Evolutionary conservation across 2,329 filamentous ascomycete genomes (phyloP), one percentile per base, ranked within the genome.

Genomic region (Diaporthe caulivora): DNA sequence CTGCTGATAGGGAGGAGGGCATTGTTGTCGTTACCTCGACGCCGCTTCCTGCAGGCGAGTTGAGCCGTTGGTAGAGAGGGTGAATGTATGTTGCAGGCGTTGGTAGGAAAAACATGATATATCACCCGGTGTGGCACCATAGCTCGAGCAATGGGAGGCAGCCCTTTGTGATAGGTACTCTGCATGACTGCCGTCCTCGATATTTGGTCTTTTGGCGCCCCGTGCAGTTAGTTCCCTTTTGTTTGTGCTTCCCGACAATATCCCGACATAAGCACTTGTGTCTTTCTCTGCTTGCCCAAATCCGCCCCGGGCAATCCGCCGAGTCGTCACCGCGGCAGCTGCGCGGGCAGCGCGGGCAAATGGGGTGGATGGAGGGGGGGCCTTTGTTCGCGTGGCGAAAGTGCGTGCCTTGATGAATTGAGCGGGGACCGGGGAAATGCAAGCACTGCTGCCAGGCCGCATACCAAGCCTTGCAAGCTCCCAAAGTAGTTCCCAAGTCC

Each of bases 371-470:
- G 9, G 9, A 5, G 5, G 34, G 34, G 34, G 34, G 13, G 11
- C 15, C 62, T 37, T 37, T 53, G 44, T 3, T 51, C 44, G 62
- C 62, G 62, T 65, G 62, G 62, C 62, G n/a, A 65, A 49, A n/a
- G 40, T 47, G 11, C 29, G 31, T 31, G 26, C 44, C 37, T 51
- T 49, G 62, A 49, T 49, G 62, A 49, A 26, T 40, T 3, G 29
- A n/a, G 62, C 44, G 62, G 62, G 62, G 44, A 26, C 62, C 44
- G 62, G 44, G 62, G 62, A 65, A 65, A 51, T 51, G 62, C 62
- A 65, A 26, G 37, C 10, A 49, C 2, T 34, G 40, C 42, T 64
- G 40, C 26, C 44, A 65, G 60, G 60, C 62, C 31, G 62, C 62
- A 65, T 65, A 47, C 37, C 37, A 40, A 40, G 37, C 37, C 34